phyloP scores from a whole-genome alignment of 2,329 filamentous ascomycete genomes.

The Monosporascus sp. region DNA sequence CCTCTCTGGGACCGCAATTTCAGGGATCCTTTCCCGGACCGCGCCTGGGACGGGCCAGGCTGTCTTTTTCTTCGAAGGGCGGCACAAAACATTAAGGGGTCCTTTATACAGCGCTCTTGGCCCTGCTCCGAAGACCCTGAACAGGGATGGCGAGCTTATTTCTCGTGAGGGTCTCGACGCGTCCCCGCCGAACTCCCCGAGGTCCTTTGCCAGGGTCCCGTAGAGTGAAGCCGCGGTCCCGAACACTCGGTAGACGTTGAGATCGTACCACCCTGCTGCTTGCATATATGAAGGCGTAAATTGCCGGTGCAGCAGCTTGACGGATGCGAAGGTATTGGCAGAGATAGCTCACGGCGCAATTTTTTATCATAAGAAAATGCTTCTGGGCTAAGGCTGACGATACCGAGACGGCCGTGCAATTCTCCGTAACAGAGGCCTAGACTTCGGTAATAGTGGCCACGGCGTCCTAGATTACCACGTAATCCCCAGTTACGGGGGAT shows the following conservation, averaged over 20 bases:
- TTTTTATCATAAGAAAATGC: no score
- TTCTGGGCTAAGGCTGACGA: no score
- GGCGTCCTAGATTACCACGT: no score
- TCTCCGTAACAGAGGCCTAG: no score
- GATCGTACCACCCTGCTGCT: neutral
- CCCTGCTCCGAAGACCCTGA: neutral
- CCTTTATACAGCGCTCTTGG: neutral
- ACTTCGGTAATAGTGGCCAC: no score
- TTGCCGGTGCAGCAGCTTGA: neutral
- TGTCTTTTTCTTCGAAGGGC: neutral
- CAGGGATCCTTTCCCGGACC: neutral
- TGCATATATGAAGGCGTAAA: neutral
- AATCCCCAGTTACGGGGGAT: no score
- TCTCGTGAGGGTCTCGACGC: neutral
- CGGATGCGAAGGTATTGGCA: neutral
- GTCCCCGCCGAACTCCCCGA: neutral
- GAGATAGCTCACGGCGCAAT: no score
- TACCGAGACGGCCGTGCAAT: no score
- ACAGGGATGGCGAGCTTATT: neutral
- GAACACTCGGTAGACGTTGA: neutral
- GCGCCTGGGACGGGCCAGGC: neutral
- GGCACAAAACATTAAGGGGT: neutral
- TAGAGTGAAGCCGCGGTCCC: neutral
- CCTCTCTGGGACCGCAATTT: conserved; percentile 9
- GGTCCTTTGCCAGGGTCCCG: neutral